A percentile compares a stretch with the other conserved stretches of the same genome.
phyloP scores from a whole-genome alignment of 2,329 filamentous ascomycete genomes.

The Parastagonospora avenae region DNA sequence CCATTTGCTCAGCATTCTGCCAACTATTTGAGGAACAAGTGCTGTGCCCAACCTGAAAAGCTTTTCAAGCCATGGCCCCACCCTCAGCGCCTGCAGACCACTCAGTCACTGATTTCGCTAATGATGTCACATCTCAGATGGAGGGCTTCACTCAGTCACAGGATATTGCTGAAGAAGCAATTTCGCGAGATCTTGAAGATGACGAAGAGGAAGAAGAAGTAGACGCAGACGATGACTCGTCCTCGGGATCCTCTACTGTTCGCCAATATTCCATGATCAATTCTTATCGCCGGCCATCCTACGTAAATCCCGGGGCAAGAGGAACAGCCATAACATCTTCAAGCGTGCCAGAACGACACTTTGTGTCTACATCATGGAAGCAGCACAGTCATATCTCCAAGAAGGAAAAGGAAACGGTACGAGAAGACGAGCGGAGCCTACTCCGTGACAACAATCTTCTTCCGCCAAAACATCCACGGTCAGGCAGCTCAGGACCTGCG shows the following conservation, averaged over 20 bases:
- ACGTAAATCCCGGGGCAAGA: conserved; percentile 73
- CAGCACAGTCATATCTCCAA: conserved; percentile 54
- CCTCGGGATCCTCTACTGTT: conserved; percentile 52
- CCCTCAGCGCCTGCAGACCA: conserved; percentile 10
- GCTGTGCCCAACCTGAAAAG: too few relatives aligned
- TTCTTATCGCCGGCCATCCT: conserved; percentile 77
- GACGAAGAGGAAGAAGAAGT: conserved; percentile 57
- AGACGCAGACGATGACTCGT: conserved; percentile 56
- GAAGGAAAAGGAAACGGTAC: conserved; percentile 59
- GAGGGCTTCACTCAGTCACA: conserved; percentile 36
- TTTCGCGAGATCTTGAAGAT: conserved; percentile 46
- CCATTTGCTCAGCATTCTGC: too few relatives aligned
- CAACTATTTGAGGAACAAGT: too few relatives aligned
- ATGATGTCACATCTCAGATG: conserved; percentile 36
- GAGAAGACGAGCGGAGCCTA: conserved; percentile 63
- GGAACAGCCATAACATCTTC: conserved; percentile 72
- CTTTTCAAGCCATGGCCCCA: conserved; percentile 21
- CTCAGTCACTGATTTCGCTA: conserved; percentile 22
- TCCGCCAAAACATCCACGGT: conserved; percentile 56
- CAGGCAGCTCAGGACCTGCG: conserved; percentile 35
- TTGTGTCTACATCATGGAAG: conserved; percentile 27
- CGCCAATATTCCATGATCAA: conserved; percentile 60
- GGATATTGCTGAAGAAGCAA: conserved; percentile 45
- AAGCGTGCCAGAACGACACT: conserved; percentile 48
- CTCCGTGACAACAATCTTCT: conserved; percentile 65